Conservation (phyloP, 176 grass and related monocot species). For the Triticum urartu region DNA sequence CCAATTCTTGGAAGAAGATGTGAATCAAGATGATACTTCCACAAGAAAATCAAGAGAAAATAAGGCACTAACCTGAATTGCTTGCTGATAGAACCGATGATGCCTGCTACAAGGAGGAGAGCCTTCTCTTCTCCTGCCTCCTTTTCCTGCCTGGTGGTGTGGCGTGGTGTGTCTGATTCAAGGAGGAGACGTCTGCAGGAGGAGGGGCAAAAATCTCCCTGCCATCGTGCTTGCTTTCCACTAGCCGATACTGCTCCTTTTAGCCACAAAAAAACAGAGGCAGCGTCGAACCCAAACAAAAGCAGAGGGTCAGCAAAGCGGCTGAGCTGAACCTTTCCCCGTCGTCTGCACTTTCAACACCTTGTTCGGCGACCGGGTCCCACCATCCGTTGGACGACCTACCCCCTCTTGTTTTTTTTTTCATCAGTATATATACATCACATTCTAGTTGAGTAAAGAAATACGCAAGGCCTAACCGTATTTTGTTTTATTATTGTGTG, state of each 20-base stretch:
- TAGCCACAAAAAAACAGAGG: neutral
- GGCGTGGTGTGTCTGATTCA: neutral
- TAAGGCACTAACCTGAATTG: constrained; percentile 2
- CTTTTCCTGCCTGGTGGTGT: neutral
- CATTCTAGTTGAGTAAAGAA: neutral
- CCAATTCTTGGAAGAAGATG: neutral
- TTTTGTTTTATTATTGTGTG: neutral
- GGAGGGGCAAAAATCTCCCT: neutral
- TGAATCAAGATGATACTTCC: neutral
- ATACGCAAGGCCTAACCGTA: neutral
- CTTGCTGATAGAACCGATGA: constrained; percentile 3
- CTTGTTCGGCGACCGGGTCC: neutral
- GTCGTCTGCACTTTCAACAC: neutral
- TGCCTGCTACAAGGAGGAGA: neutral
- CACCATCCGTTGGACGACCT: neutral
- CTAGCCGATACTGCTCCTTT: neutral
- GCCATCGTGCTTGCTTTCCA: neutral
- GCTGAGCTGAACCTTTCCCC: neutral
- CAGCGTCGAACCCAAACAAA: neutral
- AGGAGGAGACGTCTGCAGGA: neutral
- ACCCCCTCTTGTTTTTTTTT: neutral
- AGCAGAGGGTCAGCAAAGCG: neutral
- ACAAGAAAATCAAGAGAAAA: neutral
- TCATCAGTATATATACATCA: neutral
- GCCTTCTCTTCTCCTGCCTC: neutral